A percentile compares a stretch with the other conserved stretches of the same genome.
Conservation (phyloP, 192 early-diverging fungal species). For the Coemansia sp. region DNA sequence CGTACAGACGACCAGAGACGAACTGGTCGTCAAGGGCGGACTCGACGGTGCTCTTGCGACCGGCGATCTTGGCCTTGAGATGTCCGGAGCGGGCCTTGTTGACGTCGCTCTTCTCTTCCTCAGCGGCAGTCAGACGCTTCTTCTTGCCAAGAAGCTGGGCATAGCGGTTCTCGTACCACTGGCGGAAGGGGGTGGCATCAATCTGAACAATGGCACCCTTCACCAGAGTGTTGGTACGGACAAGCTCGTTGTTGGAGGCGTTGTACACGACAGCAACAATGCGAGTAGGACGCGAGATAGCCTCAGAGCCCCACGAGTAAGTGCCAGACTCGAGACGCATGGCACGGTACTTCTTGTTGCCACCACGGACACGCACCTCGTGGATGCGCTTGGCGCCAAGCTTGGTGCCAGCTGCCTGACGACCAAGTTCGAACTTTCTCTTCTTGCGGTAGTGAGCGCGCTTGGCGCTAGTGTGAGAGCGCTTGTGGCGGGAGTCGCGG, state of each 20-base stretch:
- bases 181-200: constrained; percentile 98
- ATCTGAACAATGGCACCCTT: constrained; percentile 98
- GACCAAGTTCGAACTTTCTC: constrained; percentile 99
- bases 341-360: constrained; percentile 98
- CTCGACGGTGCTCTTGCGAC: constrained; percentile 87
- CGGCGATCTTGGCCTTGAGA: constrained; percentile 83
- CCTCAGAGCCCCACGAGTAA: constrained; percentile 97
- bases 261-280: constrained; percentile 96
- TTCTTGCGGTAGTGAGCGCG: constrained; percentile 99
- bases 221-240: constrained; percentile 99
- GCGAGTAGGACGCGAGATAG: constrained; percentile 94
- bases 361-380: constrained; percentile 94
- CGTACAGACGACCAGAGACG: constrained; percentile 88
- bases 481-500: constrained; percentile 99
- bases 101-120: constrained; percentile 64
- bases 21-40: constrained; percentile 91
- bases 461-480: constrained; percentile 96
- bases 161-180: constrained; percentile 99
- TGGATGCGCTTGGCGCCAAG: constrained; percentile 97
- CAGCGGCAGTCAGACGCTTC: constrained; percentile 42
- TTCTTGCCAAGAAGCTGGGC: constrained; percentile 84
- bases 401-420: constrained; percentile 98
- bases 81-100: constrained; percentile 88
- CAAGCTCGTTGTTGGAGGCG: constrained; percentile 99
- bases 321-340: constrained; percentile 96